Evolutionary conservation across 2,329 filamentous ascomycete species (phyloP).

Genomic region (Neophaeococcomyces mojaviensis): DNA sequence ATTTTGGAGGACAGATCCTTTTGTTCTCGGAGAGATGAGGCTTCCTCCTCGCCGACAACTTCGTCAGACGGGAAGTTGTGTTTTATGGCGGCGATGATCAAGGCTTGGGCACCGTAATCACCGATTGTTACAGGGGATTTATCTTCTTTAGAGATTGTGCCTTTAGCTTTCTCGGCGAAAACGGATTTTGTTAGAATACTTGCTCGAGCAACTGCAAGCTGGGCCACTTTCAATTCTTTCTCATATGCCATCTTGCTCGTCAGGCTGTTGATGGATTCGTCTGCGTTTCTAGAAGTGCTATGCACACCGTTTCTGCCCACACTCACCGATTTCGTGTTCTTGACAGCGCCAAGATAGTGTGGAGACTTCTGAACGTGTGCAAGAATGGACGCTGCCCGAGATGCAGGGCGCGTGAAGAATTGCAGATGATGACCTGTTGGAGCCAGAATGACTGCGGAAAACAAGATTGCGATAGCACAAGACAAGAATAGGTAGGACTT

Average conservation of each 20-base stretch:
- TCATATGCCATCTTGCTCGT: conserved; percentile 48
- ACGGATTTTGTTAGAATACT: conserved; percentile 67
- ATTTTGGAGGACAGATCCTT: conserved; percentile 63
- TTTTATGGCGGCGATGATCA: conserved; percentile 86
- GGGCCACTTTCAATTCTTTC: conserved; percentile 72
- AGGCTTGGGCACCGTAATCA: conserved; percentile 93
- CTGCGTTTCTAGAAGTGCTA: no score
- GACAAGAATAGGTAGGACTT: neutral
- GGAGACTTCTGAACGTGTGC: neutral
- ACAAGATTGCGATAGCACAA: neutral
- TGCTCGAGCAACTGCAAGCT: conserved; percentile 82
- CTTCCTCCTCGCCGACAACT: conserved; percentile 93
- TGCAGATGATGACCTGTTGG: neutral
- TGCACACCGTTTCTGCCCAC: no score
- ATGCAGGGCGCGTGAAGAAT: neutral
- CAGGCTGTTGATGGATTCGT: neutral
- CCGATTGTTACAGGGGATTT: conserved; percentile 95
- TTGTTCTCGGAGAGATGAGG: conserved; percentile 67
- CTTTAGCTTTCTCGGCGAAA: conserved; percentile 84
- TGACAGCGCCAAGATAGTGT: no score
- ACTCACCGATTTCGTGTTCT: neutral
- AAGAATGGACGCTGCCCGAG: neutral
- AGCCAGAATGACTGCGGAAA: conserved; percentile 5
- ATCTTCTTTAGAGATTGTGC: conserved; percentile 89
- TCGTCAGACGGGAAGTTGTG: conserved; percentile 84